Evolutionary conservation across 331 rosid species (phyloP), one percentile per base, ranked within the genome.

Genomic region (Rhamnella rubrinervis): DNA sequence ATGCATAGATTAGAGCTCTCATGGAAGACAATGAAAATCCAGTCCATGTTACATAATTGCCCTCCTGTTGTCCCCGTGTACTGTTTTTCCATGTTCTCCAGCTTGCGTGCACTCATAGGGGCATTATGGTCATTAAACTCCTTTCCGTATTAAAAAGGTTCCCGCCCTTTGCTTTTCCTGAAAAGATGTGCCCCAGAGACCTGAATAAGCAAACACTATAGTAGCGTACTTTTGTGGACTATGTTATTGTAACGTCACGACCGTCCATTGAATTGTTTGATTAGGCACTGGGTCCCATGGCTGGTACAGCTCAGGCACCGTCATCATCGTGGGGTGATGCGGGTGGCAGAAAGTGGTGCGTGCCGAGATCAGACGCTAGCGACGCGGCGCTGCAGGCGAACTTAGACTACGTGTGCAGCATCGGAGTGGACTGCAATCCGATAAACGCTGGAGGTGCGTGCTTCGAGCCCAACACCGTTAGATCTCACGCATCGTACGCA

Each of bases 401-500:
- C 78, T 80, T 93, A 55, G 97, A 93, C 76, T 90, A 53, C 68
- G 97, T 71, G 26, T 93, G 97, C 31, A 85, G 85, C 70, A 71
- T 31, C 0, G 85, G 87, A 75, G 81, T 90, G 65, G 90, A 90
- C n/a, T 92, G 97, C 72, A 82, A 84, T 72, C 83, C 93, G 20
- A 90, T 93, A 23, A 73, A 78, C 44, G 8, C 71, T 0, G 90
- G 87, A 49, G 98, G 98, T 80, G 25, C 85, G 1, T 92, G 97
- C 58, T 92, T 68, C 67, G 49, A 86, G 16, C 98, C 98, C 28
- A 56, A 90, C 61, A 85, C 83, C 0, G 78, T 90, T 25, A 69
- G 77, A 68, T 80, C 97, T 9, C 98, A 92, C 50, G 96, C 98
- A 0, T 62, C 96, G 4, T 92, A 86, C 61, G 96, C 88, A 25